phyloP scores from a whole-genome alignment of 495 filamentous ascomycete genomes.

The Ascodesmis nigricans region DNA sequence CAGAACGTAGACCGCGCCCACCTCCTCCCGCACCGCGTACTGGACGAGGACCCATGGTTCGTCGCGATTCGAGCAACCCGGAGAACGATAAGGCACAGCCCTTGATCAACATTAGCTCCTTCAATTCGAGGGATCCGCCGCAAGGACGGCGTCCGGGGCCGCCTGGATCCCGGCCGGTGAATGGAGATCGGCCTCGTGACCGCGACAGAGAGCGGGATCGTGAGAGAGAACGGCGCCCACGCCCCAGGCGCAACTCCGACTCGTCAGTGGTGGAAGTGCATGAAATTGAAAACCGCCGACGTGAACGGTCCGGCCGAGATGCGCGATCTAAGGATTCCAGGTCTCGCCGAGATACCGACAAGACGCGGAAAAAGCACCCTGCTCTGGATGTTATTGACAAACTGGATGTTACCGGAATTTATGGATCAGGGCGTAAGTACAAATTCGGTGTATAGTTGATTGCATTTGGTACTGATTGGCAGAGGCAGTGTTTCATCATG shows the following conservation, averaged over 20 bases:
- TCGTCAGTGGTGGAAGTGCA: constrained; percentile 62
- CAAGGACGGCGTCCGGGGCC: no score
- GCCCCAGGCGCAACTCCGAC: constrained; percentile 72
- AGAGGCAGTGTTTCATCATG: constrained; percentile 77
- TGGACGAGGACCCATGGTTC: no score
- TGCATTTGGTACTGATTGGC: not conserved
- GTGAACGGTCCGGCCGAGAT: constrained; percentile 33
- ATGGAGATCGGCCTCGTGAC: no score
- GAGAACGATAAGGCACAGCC: no score
- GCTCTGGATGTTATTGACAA: constrained; percentile 86
- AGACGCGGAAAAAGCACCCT: constrained; percentile 31
- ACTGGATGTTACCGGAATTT: constrained; percentile 90
- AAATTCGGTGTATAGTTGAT: no score
- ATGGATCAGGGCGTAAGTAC: constrained; percentile 72
- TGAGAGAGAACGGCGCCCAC: constrained; percentile 23
- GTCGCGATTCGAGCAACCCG: no score
- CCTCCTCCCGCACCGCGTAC: constrained; percentile 19
- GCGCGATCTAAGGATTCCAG: constrained; percentile 11
- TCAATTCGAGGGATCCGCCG: no score
- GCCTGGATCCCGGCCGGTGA: no score
- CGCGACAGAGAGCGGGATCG: no score
- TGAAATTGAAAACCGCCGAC: constrained; percentile 41
- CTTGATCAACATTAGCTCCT: no score
- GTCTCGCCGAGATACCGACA: no score
- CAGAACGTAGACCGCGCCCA: constrained; percentile 20